Base-by-base conservation (phyloP, 2,329 filamentous ascomycete genomes). In the Cytospora schulzeri region DNA sequence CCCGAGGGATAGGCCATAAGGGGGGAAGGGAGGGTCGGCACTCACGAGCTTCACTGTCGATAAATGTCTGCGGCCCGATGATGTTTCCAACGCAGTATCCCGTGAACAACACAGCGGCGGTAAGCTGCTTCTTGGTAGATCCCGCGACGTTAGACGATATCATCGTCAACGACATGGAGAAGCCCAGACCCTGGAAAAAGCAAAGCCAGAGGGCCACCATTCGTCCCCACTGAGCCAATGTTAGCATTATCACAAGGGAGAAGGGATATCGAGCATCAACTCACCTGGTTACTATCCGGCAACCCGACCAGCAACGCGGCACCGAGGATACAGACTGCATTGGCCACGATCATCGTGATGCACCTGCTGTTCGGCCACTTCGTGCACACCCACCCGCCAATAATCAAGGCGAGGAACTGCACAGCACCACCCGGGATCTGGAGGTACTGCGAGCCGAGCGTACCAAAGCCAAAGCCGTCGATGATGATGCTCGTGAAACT, bases 371-470 rank as follows among this genome's bases (percentile, higher is more conserved):
- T 81, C 2, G 83, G 83, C 69, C 75, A 85, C 24, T 76, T 76
- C 0, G 80, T 83, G 69, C 83, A 84, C 22, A 87, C 73, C 60
- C 77, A 78, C 12, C 83, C 83, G 0, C 83, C 83, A 2, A 76
- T 69, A 6, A 87, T 71, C 0, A 86, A 73, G 0, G 83, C 80
- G 2, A 84, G 69, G 69, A 86, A 85, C 65, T 86, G 83, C 1
- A 87, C 79, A 0, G 82, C 83, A 15, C 85, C 85, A 15, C 84
- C 85, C 0, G 85, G 85, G 60, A 88, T 88, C 67, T 87, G 83
- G 5, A 88, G 51, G 54, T 67, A 67, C 63, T 67, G 66, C 57
- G 65, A 70, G 64, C 68, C 68, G 19, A 75, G 69, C 2, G 71
- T 69, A n/a, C 67, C 69, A 41, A 71, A 72, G 2, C 73, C 74